Evolutionary conservation across 208 protist species (phyloP).

Genomic region (Trypanosoma brucei): DNA sequence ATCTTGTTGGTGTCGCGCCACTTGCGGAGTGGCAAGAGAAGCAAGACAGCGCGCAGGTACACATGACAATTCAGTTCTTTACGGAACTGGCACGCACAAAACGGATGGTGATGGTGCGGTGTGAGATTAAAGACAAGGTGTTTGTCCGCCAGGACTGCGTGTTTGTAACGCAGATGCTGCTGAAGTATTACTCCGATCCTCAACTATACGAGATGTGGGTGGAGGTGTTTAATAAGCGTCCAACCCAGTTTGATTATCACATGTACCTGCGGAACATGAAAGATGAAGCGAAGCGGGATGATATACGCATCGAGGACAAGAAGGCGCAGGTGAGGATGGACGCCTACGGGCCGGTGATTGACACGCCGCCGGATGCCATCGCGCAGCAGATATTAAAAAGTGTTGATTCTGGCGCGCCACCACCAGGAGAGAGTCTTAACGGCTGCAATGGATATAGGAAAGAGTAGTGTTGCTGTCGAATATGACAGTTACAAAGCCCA

Average conservation of each 20-base stretch:
- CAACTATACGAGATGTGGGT: conserved; percentile 81
- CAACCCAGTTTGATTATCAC: conserved; percentile 86
- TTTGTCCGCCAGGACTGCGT: conserved; percentile 86
- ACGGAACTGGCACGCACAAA: conserved; percentile 84
- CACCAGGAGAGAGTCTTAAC: neutral
- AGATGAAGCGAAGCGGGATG: conserved; percentile 80
- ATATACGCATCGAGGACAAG: conserved; percentile 86
- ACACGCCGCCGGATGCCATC: conserved; percentile 72
- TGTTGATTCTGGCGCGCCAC: conserved; percentile 33
- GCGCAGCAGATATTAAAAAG: conserved; percentile 67
- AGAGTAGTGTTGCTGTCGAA: neutral
- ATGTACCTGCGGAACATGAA: conserved; percentile 87
- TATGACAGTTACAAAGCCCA: too few relatives aligned
- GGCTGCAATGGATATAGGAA: neutral
- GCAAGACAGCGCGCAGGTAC: conserved; percentile 74
- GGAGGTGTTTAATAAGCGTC: conserved; percentile 88
- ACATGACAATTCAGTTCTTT: conserved; percentile 94
- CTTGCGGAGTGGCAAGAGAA: conserved; percentile 88
- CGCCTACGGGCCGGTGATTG: conserved; percentile 78
- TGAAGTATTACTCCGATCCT: conserved; percentile 90
- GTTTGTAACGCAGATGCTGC: conserved; percentile 86
- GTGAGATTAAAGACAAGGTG: conserved; percentile 89
- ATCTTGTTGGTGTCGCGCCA: conserved; percentile 80
- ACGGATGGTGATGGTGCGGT: conserved; percentile 83
- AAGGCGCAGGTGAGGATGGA: conserved; percentile 63